Conservation (phyloP, 2,329 filamentous ascomycete species). For the Talaromyces albobiverticillius region DNA sequence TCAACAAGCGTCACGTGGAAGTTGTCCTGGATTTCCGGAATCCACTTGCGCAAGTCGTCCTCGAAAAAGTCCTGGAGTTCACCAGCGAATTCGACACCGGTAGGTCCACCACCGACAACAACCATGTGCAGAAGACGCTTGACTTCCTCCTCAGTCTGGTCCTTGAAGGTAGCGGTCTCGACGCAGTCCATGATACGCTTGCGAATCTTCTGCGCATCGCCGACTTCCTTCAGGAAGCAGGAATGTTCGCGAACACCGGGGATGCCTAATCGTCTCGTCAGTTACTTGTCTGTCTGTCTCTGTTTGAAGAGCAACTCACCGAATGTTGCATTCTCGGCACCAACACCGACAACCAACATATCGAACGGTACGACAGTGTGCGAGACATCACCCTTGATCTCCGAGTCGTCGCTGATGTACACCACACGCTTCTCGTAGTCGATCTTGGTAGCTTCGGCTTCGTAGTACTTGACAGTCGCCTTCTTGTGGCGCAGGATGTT, state of each 20-base stretch:
- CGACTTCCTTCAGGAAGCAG: constrained; percentile 98
- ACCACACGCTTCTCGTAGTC: constrained; percentile 88
- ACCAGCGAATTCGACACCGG: constrained; percentile 96
- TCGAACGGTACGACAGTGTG: constrained; percentile 93
- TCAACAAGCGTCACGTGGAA: constrained; percentile 98
- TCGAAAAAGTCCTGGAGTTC: constrained; percentile 99
- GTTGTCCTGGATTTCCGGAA: constrained; percentile 89
- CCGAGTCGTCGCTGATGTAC: constrained; percentile 86
- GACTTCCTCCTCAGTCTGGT: constrained; percentile 81
- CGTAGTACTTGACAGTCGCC: constrained; percentile 91
- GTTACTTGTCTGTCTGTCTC: too few species aligned
- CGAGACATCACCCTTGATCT: constrained; percentile 78
- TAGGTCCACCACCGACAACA: constrained; percentile 87
- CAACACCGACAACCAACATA: constrained; percentile 96
- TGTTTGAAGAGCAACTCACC: too few species aligned
- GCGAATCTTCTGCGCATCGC: constrained; percentile 90
- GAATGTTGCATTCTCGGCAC: constrained; percentile 97
- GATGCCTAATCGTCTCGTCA: constrained; percentile 55
- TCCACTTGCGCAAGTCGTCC: constrained; percentile 95
- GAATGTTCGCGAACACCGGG: constrained; percentile 92
- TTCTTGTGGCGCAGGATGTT: constrained; percentile 95
- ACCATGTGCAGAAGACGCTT: constrained; percentile 98
- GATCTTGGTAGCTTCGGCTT: constrained; percentile 94
- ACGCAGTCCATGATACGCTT: constrained; percentile 99
- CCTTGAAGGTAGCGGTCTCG: constrained; percentile 98